Percentiles rank a stretch among this genome's conserved stretches.
These are phyloP conservation scores for Termitomyces sp. DNA, from an alignment of 768 basidiomycete species.

Conservation along the genomic window DNA sequence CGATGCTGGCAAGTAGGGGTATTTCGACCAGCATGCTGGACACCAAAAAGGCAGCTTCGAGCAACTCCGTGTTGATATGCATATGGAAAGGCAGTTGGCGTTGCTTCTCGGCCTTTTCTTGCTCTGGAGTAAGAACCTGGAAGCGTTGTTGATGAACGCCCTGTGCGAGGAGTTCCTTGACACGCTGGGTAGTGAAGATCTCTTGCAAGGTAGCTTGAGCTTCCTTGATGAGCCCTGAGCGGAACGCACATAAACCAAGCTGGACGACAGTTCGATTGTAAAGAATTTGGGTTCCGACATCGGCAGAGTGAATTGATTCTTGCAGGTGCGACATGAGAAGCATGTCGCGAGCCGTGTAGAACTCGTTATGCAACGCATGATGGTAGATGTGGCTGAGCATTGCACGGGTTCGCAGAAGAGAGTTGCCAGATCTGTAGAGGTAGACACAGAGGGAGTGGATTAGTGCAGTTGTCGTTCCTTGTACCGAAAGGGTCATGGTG, in stretches of 20 bases:
- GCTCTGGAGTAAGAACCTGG: conserved; percentile 84
- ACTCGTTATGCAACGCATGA: conserved; percentile 93
- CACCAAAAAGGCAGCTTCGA: conserved; percentile 96
- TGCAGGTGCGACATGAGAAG: conserved; percentile 98
- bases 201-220: conserved; percentile 90
- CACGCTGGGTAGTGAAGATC: conserved; percentile 93
- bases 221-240: conserved; percentile 90
- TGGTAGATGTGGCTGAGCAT: conserved; percentile 98
- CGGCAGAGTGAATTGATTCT: conserved; percentile 92
- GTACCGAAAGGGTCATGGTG: conserved; percentile 48
- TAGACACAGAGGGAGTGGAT: conserved; percentile 87
- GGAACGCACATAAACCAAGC: conserved; percentile 94
- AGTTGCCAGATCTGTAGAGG: conserved; percentile 89
- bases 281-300: conserved; percentile 94
- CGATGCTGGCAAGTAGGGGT: conserved; percentile 88
- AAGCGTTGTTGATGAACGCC: conserved; percentile 92
- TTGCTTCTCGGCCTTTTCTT: conserved; percentile 94
- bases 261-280: conserved; percentile 98
- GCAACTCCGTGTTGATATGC: conserved; percentile 97
- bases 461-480: conserved; percentile 61
- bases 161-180: conserved; percentile 96
- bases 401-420: conserved; percentile 89
- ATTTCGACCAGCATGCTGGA: conserved; percentile 99
- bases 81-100: conserved; percentile 98
- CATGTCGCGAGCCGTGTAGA: conserved; percentile 96